Conservation (phyloP, 1,284 basidiomycete species). For the Microbotryum violaceum region DNA sequence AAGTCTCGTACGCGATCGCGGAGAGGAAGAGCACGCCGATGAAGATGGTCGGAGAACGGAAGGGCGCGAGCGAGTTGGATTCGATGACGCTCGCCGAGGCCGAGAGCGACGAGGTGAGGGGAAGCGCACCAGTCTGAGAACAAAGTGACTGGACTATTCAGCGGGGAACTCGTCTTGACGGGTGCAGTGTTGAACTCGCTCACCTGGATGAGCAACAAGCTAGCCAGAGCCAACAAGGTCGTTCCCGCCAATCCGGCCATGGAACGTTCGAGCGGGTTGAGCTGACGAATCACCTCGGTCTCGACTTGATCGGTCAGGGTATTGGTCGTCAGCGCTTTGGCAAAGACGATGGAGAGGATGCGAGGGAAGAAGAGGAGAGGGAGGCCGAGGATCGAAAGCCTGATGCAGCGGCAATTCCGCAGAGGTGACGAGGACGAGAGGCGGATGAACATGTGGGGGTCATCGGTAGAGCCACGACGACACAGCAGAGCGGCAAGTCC, state of each 20-base stretch:
- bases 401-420: not conserved
- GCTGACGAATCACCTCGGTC: slow-evolving; percentile 10
- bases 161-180: not conserved
- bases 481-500: no score
- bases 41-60: slow-evolving; percentile 15
- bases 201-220: slow-evolving; percentile 22
- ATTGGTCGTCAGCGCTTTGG: slow-evolving; percentile 13
- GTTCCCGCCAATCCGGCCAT: slow-evolving; percentile 18
- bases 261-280: slow-evolving; percentile 19
- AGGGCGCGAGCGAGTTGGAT: slow-evolving; percentile 8
- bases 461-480: no score
- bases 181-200: not conserved
- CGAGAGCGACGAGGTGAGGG: slow-evolving; percentile 18
- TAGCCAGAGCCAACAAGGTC: slow-evolving; percentile 6
- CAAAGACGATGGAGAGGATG: slow-evolving; percentile 22
- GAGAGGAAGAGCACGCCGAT: slow-evolving; percentile 14
- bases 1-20: slow-evolving; percentile 5
- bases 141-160: not conserved
- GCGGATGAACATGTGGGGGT: no score
- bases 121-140: slow-evolving; percentile 17
- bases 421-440: no score
- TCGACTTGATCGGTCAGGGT: slow-evolving; percentile 2
- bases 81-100: slow-evolving; percentile 1
- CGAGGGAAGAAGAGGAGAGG: slow-evolving; percentile 24
- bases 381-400: slow-evolving; percentile 10